These are phyloP conservation scores for Ganoderma resinaceum DNA, from an alignment of 1,284 basidiomycete genomes.

Conservation along the genomic window DNA sequence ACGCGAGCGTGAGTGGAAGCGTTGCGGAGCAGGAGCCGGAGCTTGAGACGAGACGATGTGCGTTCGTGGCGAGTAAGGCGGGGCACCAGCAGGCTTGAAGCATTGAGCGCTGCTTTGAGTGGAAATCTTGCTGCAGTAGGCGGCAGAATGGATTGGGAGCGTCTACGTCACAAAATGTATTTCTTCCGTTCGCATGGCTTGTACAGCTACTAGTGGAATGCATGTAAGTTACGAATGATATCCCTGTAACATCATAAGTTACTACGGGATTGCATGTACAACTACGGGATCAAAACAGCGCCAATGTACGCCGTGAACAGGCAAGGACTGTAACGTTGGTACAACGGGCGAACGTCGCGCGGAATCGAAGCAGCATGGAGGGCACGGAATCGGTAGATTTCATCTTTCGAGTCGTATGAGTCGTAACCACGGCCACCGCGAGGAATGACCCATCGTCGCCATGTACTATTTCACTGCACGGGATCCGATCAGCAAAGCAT, in stretches of 20 bases:
- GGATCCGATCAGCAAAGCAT: not conserved
- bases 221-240: not conserved
- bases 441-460: constrained; percentile 33
- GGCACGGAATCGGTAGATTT: constrained; percentile 1
- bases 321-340: not conserved
- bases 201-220: not conserved
- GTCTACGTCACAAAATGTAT: not conserved
- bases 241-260: not conserved
- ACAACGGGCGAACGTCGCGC: not conserved
- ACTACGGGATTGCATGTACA: not conserved
- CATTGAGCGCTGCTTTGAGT: not conserved
- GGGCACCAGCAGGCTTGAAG: constrained; percentile 31
- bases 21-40: constrained; percentile 48
- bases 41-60: constrained; percentile 44
- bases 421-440: not conserved
- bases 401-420: constrained; percentile 4
- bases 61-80: constrained; percentile 36
- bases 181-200: not conserved
- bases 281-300: not conserved
- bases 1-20: constrained; percentile 48
- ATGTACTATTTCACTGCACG: constrained; percentile 30
- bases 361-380: not conserved
- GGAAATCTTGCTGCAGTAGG: not conserved
- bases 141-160: not conserved
- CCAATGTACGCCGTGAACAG: not conserved